These are phyloP conservation scores for Dothideomycetidae sp. DNA, from an alignment of 2,329 filamentous ascomycete species.

Conservation along the genomic window DNA sequence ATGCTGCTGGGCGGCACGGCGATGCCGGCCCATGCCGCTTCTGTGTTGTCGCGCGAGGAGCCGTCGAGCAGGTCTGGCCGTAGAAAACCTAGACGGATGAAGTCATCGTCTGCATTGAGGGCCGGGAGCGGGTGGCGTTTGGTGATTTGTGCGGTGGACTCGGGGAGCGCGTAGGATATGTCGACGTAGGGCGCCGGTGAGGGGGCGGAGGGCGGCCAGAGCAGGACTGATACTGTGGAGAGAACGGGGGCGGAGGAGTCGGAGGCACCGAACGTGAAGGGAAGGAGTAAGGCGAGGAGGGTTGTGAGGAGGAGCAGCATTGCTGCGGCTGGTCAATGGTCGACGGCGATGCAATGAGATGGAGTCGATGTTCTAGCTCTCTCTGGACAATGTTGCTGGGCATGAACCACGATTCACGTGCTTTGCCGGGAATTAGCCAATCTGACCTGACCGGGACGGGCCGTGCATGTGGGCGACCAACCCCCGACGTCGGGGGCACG, in stretches of 20 bases:
- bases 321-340: neutral
- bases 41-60: slow-evolving; percentile 14
- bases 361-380: too few species aligned
- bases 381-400: too few species aligned
- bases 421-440: too few species aligned
- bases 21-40: slow-evolving; percentile 28
- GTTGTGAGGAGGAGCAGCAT: slow-evolving; percentile 2
- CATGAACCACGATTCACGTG: too few species aligned
- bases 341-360: too few species aligned
- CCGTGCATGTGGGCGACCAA: too few species aligned
- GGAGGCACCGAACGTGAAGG: slow-evolving; percentile 1
- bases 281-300: slow-evolving; percentile 5
- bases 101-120: slow-evolving; percentile 22
- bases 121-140: slow-evolving; percentile 26
- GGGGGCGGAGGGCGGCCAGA: slow-evolving; percentile 22
- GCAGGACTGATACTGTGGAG: slow-evolving; percentile 22
- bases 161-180: slow-evolving; percentile 28
- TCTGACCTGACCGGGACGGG: too few species aligned
- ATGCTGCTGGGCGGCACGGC: slow-evolving; percentile 32
- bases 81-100: slow-evolving; percentile 31
- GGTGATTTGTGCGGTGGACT: slow-evolving; percentile 25
- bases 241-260: slow-evolving; percentile 12
- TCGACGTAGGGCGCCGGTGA: slow-evolving; percentile 29
- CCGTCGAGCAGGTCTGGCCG: slow-evolving; percentile 19
- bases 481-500: too few species aligned